Percentiles rank a stretch among this genome's conserved stretches.
Conservation (phyloP, 1,139 yeast species). For the Debaryomycetaceae sp. region DNA sequence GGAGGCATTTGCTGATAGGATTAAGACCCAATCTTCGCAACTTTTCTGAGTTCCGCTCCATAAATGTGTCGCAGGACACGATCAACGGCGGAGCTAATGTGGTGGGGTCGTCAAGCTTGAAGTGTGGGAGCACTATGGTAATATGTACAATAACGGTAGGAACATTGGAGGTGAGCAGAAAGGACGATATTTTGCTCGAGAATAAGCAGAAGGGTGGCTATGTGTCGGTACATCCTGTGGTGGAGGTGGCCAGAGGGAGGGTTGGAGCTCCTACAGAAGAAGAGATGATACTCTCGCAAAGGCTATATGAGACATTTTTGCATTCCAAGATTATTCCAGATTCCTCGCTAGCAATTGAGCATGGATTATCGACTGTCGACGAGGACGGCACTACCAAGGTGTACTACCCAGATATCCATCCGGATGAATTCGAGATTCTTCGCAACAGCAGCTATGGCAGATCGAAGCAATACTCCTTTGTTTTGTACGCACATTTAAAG, state of each 20-base stretch:
- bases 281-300: constrained; percentile 79
- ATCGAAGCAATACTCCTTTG: constrained; percentile 51
- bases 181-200: constrained; percentile 19
- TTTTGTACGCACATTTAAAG: constrained; percentile 69
- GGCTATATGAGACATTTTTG: constrained; percentile 54
- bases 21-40: constrained; percentile 70
- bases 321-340: constrained; percentile 53
- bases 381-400: constrained; percentile 30
- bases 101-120: constrained; percentile 70
- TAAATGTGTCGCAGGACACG: constrained; percentile 31
- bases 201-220: constrained; percentile 22
- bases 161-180: constrained; percentile 48
- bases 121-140: constrained; percentile 72
- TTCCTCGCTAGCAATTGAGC: constrained; percentile 41
- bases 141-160: constrained; percentile 77
- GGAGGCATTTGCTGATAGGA: constrained; percentile 71
- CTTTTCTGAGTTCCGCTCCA: constrained; percentile 67
- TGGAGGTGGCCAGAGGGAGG: constrained; percentile 75
- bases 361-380: constrained; percentile 51
- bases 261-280: constrained; percentile 84
- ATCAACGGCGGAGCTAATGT: constrained; percentile 36
- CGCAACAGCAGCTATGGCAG: constrained; percentile 23
- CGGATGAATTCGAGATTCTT: constrained; percentile 19
- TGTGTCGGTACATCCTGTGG: constrained; percentile 64
- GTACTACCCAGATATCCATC: constrained; percentile 36